A percentile compares a stretch with the other conserved stretches of the same genome.
These are phyloP conservation scores for Melanomma pulvis-pyrius DNA, from an alignment of 495 filamentous ascomycete species.

Conservation along the genomic window DNA sequence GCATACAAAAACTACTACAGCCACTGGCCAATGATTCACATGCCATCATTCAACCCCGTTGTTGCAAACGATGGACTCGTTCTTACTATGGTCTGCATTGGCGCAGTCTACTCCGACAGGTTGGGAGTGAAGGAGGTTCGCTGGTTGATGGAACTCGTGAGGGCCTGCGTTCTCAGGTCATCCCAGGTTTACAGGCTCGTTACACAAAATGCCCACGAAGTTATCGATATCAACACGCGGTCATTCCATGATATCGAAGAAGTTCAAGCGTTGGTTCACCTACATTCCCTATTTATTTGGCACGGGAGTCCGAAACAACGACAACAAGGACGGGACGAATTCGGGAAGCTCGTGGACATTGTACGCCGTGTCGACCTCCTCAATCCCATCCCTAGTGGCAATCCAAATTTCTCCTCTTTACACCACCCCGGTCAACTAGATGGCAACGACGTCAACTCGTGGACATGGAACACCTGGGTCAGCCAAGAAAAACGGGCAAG, in stretches of 20 bases:
- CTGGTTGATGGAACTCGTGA: constrained; percentile 60
- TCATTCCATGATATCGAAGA: constrained; percentile 56
- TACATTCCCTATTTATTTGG: constrained; percentile 63
- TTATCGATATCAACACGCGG: constrained; percentile 36
- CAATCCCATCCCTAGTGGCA: constrained; percentile 44
- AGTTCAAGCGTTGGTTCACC: constrained; percentile 60
- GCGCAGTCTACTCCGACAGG: constrained; percentile 66
- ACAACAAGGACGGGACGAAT: constrained; percentile 56
- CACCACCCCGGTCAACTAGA: constrained; percentile 40
- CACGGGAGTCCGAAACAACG: constrained; percentile 63
- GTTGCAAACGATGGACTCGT: constrained; percentile 63
- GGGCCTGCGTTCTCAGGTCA: constrained; percentile 53
- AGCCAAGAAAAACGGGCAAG: constrained; percentile 69
- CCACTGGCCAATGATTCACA: constrained; percentile 70
- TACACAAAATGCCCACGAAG: constrained; percentile 42
- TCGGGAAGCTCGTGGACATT: constrained; percentile 55
- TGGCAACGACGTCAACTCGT: constrained; percentile 38
- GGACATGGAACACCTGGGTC: constrained; percentile 65
- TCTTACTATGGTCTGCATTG: constrained; percentile 65
- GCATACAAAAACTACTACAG: constrained; percentile 64
- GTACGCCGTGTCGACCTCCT: constrained; percentile 56
- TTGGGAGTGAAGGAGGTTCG: constrained; percentile 57
- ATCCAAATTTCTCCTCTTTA: constrained; percentile 45
- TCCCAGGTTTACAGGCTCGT: constrained; percentile 52
- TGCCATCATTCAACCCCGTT: constrained; percentile 65